Evolutionary conservation across 2,329 filamentous ascomycete species (phyloP).

Genomic region (Diatrype stigma): DNA sequence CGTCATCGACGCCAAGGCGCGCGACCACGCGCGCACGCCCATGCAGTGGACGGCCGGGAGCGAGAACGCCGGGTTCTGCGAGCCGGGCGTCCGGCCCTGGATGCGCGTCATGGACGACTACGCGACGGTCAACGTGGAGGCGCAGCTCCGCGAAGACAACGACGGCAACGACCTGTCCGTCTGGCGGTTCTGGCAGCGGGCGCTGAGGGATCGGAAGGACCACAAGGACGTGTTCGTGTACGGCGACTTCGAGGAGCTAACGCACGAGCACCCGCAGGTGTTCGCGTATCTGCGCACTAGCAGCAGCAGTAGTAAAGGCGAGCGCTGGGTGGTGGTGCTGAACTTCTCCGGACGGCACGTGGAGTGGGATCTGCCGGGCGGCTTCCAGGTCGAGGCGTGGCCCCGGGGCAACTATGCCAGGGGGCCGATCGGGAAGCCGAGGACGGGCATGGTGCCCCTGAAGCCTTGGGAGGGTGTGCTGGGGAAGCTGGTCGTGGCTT

Average conservation of each 20-base stretch:
- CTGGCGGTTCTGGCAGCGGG: constrained; percentile 57
- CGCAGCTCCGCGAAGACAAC: constrained; percentile 35
- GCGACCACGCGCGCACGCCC: constrained; percentile 64
- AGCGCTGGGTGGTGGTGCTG: constrained; percentile 26
- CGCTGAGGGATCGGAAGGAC: constrained; percentile 50
- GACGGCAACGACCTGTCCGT: constrained; percentile 41
- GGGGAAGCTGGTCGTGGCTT: constrained; percentile 13
- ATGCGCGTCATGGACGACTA: constrained; percentile 57
- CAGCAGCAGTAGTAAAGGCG: constrained; percentile 6
- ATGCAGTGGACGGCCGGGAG: constrained; percentile 59
- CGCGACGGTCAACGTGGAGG: constrained; percentile 50
- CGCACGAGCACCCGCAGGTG: constrained; percentile 16
- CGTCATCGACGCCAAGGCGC: constrained; percentile 54
- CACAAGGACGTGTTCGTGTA: constrained; percentile 58
- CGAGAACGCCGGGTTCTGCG: constrained; percentile 58
- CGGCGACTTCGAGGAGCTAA: constrained; percentile 46
- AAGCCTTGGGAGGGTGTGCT: constrained; percentile 25
- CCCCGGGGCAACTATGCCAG: constrained; percentile 18
- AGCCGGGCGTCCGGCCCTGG: constrained; percentile 47
- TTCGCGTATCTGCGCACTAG: constrained; percentile 22
- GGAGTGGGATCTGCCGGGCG: constrained; percentile 19
- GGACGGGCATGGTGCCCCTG: constrained; percentile 11
- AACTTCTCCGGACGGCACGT: constrained; percentile 24
- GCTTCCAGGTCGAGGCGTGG: constrained; percentile 19
- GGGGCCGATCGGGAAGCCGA: constrained; percentile 17